Base-by-base conservation (phyloP, 164 flowering plant genomes). In the Taxillus chinensis region DNA sequence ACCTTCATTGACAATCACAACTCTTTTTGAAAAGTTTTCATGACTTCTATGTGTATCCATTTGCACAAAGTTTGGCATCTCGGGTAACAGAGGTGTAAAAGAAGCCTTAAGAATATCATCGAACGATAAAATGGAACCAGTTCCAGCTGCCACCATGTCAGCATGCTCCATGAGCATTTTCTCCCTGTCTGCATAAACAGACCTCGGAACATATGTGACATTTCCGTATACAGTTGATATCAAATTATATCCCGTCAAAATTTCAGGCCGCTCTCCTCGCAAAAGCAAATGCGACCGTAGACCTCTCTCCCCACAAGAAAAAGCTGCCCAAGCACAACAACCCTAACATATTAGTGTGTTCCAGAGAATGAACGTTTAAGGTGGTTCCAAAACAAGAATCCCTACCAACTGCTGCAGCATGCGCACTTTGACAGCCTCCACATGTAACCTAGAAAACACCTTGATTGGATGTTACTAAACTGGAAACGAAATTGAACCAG, bases 371-470 rank as follows among this genome's bases (percentile, higher is more conserved):
- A 61, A 56, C 45, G 43, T 45, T 5, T 39, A 39, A 9, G 37
- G 39, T 60, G 63, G 63, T 8, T 52, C 10, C 58, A 68, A 38
- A 56, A 50, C 12, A 50, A 17, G 39, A 55, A 55, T 54, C 68
- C 89, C 65, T 82, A 93, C 99, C 97, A 70, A 90, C 83, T 68
- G 97, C 96, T 61, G 97, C 89, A 61, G 97, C 73, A 71, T 93
- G 96, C 49, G 99, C 99, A 86, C 99, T 93, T 83, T 93, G 99
- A 78, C 92, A 88, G 57, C 97, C 99, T 74, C 99, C 99, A 74
- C 99, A 90, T 45, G 97, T 87, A 62, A 93, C 99, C 97, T 90
- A 79, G 50, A 80, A 76, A 72, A 70, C 56, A 49, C 68, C 55
- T 64, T 46, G 68, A 50, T 27, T 65, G 64, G 59, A 60, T 64